Conservation (phyloP, 2,329 filamentous ascomycete species). For the Clarireedia monteithiana region DNA sequence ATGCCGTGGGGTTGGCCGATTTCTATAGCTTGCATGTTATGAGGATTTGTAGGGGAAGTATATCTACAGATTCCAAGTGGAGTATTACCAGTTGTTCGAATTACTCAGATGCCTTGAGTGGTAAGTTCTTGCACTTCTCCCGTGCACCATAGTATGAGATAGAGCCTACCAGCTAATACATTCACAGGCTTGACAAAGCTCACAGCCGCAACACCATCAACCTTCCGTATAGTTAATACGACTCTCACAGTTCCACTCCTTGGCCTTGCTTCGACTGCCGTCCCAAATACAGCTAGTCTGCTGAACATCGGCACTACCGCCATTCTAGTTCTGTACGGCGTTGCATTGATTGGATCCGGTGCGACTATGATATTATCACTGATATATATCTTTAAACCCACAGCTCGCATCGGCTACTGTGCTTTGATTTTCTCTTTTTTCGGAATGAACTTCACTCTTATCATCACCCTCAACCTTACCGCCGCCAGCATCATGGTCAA, state of each 20-base stretch:
- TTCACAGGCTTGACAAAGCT: background rate
- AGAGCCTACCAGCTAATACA: background rate
- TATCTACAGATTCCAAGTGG: background rate
- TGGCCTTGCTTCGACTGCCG: background rate
- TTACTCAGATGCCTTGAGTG: background rate
- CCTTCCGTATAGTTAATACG: background rate
- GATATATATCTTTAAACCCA: background rate
- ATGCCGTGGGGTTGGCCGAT: background rate
- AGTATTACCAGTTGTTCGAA: background rate
- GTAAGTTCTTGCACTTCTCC: background rate
- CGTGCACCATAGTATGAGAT: background rate
- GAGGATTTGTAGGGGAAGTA: background rate
- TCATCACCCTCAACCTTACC: background rate
- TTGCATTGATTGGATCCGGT: background rate
- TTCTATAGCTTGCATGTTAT: constrained; percentile 1
- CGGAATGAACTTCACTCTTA: background rate
- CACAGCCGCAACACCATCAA: background rate
- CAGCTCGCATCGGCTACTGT: background rate
- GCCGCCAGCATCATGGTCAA: background rate
- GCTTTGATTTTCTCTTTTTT: background rate
- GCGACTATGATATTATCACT: background rate
- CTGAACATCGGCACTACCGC: background rate
- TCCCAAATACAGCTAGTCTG: background rate
- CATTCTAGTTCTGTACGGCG: background rate
- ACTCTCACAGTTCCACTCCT: background rate